phyloP scores from a whole-genome alignment of 352 stramenopile species.

The Phytophthora brassicae region DNA sequence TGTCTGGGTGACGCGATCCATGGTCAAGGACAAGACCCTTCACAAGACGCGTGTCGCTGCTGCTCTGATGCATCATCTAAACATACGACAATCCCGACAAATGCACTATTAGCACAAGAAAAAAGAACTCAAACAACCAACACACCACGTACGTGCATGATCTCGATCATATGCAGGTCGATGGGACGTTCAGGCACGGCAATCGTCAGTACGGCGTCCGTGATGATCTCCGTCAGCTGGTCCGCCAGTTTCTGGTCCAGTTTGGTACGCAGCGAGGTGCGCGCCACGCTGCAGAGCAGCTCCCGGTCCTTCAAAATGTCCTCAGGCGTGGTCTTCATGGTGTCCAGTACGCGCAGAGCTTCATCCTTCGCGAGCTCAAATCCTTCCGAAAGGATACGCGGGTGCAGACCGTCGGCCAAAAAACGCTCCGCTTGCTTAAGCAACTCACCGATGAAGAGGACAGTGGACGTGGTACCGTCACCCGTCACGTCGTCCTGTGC shows the following conservation, averaged over 20 bases:
- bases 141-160: slow-evolving; percentile 91
- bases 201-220: slow-evolving; percentile 96
- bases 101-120: too few species aligned
- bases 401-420: slow-evolving; percentile 96
- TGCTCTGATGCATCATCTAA: slow-evolving; percentile 96
- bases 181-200: slow-evolving; percentile 82
- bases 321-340: slow-evolving; percentile 82
- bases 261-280: slow-evolving; percentile 98
- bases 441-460: slow-evolving; percentile 98
- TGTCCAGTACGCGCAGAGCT: slow-evolving; percentile 93
- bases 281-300: slow-evolving; percentile 92
- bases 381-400: slow-evolving; percentile 96
- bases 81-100: too few species aligned
- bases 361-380: slow-evolving; percentile 97
- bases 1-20: slow-evolving; percentile 98
- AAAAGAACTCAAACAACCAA: not conserved
- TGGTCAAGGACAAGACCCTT: slow-evolving; percentile 99
- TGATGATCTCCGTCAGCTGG: slow-evolving; percentile 96
- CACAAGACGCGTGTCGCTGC: slow-evolving; percentile 92
- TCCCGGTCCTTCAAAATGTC: slow-evolving; percentile 94
- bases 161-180: slow-evolving; percentile 99
- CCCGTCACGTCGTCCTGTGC: slow-evolving; percentile 95
- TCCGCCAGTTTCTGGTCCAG: slow-evolving; percentile 93
- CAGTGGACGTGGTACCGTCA: slow-evolving; percentile 98
- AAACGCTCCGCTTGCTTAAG: slow-evolving; percentile 98